Evolutionary conservation across 2,329 filamentous ascomycete species (phyloP).

Genomic region (Neophaeococcomyces aloes): DNA sequence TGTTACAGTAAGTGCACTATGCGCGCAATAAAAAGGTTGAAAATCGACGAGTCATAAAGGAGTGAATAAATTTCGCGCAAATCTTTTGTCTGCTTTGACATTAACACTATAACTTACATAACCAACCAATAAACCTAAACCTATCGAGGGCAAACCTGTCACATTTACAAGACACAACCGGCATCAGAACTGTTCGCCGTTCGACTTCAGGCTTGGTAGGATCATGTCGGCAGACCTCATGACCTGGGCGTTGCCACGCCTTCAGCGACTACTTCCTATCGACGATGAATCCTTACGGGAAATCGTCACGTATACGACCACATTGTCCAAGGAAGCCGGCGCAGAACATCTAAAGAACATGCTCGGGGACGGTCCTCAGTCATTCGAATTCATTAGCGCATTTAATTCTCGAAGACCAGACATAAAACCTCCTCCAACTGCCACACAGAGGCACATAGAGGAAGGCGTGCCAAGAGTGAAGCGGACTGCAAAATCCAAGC

Average conservation of each 20-base stretch:
- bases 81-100: too few relatives aligned
- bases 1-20: too few relatives aligned
- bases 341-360: conserved; percentile 79
- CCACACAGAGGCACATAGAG: not conserved
- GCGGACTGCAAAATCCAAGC: conserved; percentile 48
- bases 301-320: conserved; percentile 69
- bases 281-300: conserved; percentile 77
- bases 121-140: too few relatives aligned
- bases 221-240: conserved; percentile 32
- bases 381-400: conserved; percentile 59
- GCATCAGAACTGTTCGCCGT: not conserved
- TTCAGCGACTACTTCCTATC: conserved; percentile 70
- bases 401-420: conserved; percentile 57
- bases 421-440: conserved; percentile 17
- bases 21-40: too few relatives aligned
- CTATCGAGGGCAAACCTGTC: too few relatives aligned
- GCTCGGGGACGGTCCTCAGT: conserved; percentile 71
- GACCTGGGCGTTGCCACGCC: conserved; percentile 55
- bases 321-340: conserved; percentile 64
- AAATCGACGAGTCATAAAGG: too few relatives aligned
- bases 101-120: too few relatives aligned
- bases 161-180: not conserved
- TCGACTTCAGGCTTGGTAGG: not conserved
- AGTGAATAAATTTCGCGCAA: too few relatives aligned
- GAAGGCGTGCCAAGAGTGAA: conserved; percentile 18